These are phyloP conservation scores for Periconia digitata DNA, from an alignment of 2,329 filamentous ascomycete genomes.

Conservation along the genomic window DNA sequence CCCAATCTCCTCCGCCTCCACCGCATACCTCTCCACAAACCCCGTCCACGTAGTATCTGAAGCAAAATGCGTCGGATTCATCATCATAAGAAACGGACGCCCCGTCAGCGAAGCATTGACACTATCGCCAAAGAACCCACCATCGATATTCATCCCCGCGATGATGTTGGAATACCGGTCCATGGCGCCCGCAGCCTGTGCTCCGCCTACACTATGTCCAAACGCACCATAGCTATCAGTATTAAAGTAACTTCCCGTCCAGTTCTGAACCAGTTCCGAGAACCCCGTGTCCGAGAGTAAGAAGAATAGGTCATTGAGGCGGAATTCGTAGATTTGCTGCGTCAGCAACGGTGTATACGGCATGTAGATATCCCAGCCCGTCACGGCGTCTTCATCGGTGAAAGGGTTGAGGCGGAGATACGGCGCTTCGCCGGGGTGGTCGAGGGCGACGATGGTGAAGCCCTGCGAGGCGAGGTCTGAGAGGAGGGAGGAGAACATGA, in stretches of 20 bases:
- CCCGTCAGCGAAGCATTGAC: constrained; percentile 11
- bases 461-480: constrained; percentile 19
- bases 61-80: constrained; percentile 16
- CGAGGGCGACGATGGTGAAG: constrained; percentile 18
- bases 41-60: constrained; percentile 19
- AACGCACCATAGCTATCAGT: constrained; percentile 14
- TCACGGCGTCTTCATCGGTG: constrained; percentile 8
- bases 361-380: constrained; percentile 16
- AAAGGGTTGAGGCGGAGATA: constrained; percentile 12
- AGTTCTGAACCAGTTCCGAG: constrained; percentile 1
- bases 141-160: constrained; percentile 23
- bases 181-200: constrained; percentile 15
- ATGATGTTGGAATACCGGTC: constrained; percentile 9
- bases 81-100: constrained; percentile 22
- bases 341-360: constrained; percentile 12
- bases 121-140: constrained; percentile 14
- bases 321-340: constrained; percentile 14
- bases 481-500: constrained; percentile 13
- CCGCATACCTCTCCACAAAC: constrained; percentile 10
- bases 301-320: constrained; percentile 18
- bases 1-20: constrained; percentile 9
- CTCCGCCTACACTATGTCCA: constrained; percentile 24
- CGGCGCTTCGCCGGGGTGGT: constrained; percentile 21
- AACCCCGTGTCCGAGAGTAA: constrained; percentile 7
- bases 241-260: constrained; percentile 9